These are phyloP conservation scores for Carex sylvatica DNA, from an alignment of 202 grass and related monocot genomes.

Conservation along the genomic window DNA sequence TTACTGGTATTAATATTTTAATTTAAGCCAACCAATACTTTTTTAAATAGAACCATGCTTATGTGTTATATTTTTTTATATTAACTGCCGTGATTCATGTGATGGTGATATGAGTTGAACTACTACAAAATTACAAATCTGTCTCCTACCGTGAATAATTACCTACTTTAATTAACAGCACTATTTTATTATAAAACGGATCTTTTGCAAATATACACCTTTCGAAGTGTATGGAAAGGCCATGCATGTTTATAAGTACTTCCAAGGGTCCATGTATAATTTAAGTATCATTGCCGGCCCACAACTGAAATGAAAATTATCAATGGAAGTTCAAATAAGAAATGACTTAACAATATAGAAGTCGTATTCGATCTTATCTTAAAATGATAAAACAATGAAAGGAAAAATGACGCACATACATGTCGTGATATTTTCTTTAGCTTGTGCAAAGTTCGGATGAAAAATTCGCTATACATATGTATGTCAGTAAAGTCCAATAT, in stretches of 20 bases:
- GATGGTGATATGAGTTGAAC: neutral
- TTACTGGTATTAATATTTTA: neutral
- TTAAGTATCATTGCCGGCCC: neutral
- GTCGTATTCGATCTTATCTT: no score
- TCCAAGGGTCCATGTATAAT: neutral
- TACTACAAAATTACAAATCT: conserved; percentile 8
- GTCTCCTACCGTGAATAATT: neutral
- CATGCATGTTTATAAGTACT: neutral
- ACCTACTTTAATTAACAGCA: neutral
- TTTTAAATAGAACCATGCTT: neutral
- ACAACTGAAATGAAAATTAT: neutral
- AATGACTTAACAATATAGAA: neutral
- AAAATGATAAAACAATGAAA: no score
- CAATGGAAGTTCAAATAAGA: neutral
- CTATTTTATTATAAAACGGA: neutral
- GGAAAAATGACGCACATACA: no score
- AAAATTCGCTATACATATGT: neutral
- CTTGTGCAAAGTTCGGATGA: no score
- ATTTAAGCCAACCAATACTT: neutral
- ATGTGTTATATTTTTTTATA: neutral
- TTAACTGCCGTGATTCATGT: neutral
- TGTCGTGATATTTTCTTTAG: no score
- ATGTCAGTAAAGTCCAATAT: neutral
- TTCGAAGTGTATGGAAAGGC: neutral
- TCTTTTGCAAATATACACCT: conserved; percentile 8